Conservation (phyloP, 495 filamentous ascomycete genomes). For the Penicillium maclennaniae region DNA sequence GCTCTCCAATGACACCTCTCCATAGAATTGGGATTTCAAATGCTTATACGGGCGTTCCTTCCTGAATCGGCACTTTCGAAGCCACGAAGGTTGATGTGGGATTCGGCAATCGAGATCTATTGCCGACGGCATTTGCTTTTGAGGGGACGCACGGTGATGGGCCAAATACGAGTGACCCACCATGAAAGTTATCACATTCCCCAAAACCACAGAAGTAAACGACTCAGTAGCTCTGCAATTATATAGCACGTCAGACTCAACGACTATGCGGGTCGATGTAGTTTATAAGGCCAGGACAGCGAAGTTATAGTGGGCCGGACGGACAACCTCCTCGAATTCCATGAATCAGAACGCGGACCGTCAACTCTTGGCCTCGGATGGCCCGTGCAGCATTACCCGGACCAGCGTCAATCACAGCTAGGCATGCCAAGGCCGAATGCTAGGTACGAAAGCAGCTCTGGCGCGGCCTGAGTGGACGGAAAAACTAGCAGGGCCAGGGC, state of each 20-base stretch:
- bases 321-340: conserved; percentile 1
- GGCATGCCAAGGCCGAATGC: background rate
- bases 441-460: background rate
- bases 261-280: background rate
- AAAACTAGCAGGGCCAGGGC: conserved; percentile 10
- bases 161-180: background rate
- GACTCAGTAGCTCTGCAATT: background rate
- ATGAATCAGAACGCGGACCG: conserved; percentile 13
- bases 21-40: background rate
- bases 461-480: conserved; percentile 16
- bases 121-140: conserved; percentile 7
- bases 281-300: background rate
- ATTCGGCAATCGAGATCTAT: conserved; percentile 6
- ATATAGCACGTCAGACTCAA: background rate
- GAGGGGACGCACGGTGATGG: background rate
- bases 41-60: too few species aligned
- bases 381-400: background rate
- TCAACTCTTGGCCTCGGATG: conserved; percentile 4
- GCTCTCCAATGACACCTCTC: background rate
- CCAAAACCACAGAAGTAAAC: background rate
- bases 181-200: background rate
- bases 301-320: conserved; percentile 4
- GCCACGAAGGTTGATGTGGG: background rate
- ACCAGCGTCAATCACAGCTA: background rate
- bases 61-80: background rate